A percentile compares a stretch with the other conserved stretches of the same genome.
Evolutionary conservation across 2,329 filamentous ascomycete genomes (phyloP).

Genomic region (Phyllosticta citribraziliensis): DNA sequence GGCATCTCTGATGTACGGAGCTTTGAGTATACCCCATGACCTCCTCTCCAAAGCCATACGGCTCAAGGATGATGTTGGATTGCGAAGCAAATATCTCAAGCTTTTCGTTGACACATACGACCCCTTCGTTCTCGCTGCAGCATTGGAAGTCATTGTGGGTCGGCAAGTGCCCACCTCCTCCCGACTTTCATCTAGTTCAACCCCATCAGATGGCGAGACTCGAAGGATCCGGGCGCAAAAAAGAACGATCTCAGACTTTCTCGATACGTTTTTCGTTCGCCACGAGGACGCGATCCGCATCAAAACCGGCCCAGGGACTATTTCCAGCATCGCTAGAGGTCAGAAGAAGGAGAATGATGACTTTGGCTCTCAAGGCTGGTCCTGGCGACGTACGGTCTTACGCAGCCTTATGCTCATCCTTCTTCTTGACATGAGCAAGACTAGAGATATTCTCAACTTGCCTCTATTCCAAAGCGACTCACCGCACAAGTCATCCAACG

Average conservation of each 20-base stretch:
- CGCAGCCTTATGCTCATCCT: conserved; percentile 51
- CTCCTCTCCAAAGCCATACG: conserved; percentile 35
- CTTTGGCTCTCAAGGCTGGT: conserved; percentile 35
- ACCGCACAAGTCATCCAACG: conserved; percentile 45
- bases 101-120: conserved; percentile 52
- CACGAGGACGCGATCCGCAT: conserved; percentile 45
- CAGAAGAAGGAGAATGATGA: conserved; percentile 24
- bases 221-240: conserved; percentile 27
- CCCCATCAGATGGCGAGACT: conserved; percentile 24
- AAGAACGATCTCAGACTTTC: conserved; percentile 40
- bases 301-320: conserved; percentile 28
- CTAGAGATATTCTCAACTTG: conserved; percentile 23
- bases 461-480: conserved; percentile 46
- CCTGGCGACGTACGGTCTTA: conserved; percentile 47
- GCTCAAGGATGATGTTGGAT: conserved; percentile 47
- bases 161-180: conserved; percentile 35
- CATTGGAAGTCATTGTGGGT: conserved; percentile 51
- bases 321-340: conserved; percentile 28
- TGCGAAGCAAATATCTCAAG: conserved; percentile 46
- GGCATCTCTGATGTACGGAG: conserved; percentile 48
- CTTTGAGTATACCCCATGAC: conserved; percentile 46
- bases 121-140: conserved; percentile 39
- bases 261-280: conserved; percentile 48
- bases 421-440: conserved; percentile 48
- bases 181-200: conserved; percentile 27